Evolutionary conservation across 345 rosid genomes (phyloP), one percentile per base, ranked within the genome.

Genomic region (Cardamine occulta): DNA sequence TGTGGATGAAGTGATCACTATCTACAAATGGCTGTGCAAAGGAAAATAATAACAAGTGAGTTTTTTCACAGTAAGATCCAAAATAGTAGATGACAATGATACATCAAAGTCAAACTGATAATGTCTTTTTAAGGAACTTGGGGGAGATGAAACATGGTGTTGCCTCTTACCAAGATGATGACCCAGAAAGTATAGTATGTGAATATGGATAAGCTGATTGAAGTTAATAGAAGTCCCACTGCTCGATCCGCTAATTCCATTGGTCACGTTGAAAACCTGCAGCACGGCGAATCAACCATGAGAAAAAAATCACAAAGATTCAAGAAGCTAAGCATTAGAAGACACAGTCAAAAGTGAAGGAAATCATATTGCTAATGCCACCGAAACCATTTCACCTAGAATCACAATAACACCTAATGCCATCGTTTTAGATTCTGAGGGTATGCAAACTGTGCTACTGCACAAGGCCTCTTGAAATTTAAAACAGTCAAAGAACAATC

Each of bases 131-230:
- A 26, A n/a, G 17, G 58, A 62, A 55, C 42, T 31, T 70, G 31
- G 69, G 5, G 32, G 52, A 58, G 53, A 51, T 18, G 14, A 19
- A 4, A 21, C 1, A 18, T 66, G 70, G 4, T 14, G 63, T 39
- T 56, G 21, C 29, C 8, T 70, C 85, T 84, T 7, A 91, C 98
- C 87, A 93, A 81, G 70, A 94, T 88, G 84, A 94, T 90, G 80
- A 88, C 96, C 99, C 99, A 95, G 72, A 95, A 95, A 21, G 97
- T 91, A 47, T 90, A 92, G 81, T 95, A 91, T 5, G 93, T 92
- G 88, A 91, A 95, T 47, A 90, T 84, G 49, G 96, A 86, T 79
- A 95, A 51, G 84, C 96, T 89, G 85, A 83, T 83, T 7, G 83
- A 56, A 19, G 96, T 80, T 58, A 95, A 61, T 32, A 95, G 61